Conservation (phyloP, 495 filamentous ascomycete genomes). For the Patellaria atrata region DNA sequence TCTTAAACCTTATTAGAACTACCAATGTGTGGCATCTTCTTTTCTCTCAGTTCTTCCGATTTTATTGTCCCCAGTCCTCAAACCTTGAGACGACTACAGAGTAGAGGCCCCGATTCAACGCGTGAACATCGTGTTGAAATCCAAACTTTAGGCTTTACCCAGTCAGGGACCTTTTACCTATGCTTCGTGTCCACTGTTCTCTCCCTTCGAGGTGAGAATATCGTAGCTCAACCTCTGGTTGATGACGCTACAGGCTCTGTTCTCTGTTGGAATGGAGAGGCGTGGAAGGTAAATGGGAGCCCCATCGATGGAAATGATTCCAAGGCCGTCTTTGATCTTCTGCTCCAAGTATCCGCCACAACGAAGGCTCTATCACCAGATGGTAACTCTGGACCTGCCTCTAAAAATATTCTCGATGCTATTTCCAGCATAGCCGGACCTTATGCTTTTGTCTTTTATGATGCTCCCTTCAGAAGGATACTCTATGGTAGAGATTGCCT, state of each 20-base stretch:
- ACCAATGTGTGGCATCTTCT: slow-evolving; percentile 53
- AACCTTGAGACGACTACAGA: slow-evolving; percentile 32
- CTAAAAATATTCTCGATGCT: slow-evolving; percentile 33
- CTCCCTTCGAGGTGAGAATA: slow-evolving; percentile 57
- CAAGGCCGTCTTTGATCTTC: slow-evolving; percentile 47
- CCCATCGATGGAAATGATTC: slow-evolving; percentile 60
- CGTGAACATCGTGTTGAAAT: slow-evolving; percentile 24
- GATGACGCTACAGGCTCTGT: slow-evolving; percentile 47
- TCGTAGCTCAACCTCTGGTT: slow-evolving; percentile 60
- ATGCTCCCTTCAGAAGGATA: slow-evolving; percentile 41
- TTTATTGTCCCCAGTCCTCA: slow-evolving; percentile 20
- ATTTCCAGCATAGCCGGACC: slow-evolving; percentile 62
- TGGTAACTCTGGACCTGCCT: neutral
- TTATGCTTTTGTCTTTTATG: slow-evolving; percentile 83
- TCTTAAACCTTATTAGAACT: neutral
- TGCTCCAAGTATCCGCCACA: slow-evolving; percentile 29
- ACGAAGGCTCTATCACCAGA: too few relatives aligned
- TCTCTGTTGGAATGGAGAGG: slow-evolving; percentile 98
- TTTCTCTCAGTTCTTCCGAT: slow-evolving; percentile 32
- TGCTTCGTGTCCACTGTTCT: slow-evolving; percentile 70
- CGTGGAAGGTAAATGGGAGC: slow-evolving; percentile 56
- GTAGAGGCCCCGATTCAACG: slow-evolving; percentile 43
- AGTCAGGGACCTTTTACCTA: slow-evolving; percentile 1
- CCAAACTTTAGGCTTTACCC: slow-evolving; percentile 2
- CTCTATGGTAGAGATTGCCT: slow-evolving; percentile 78